Evolutionary conservation across 139 green algal species (phyloP), one percentile per base, ranked within the genome.

Genomic region (Coelastrella sp.): DNA sequence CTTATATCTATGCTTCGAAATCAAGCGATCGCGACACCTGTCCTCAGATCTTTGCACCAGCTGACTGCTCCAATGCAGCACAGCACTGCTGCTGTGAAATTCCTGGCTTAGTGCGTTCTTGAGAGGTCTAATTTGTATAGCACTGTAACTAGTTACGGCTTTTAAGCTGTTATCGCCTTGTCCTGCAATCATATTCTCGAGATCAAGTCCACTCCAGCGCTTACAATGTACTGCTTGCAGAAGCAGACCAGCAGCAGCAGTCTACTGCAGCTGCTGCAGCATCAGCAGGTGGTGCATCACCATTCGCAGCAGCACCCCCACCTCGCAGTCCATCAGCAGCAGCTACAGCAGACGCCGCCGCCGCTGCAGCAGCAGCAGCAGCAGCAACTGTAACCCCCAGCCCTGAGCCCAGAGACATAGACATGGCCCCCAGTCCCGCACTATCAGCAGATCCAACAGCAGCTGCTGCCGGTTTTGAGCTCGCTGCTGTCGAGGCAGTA

Each of bases 221-320:
- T 47, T 47, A 47, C 32, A 47, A 47, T 47, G 32, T 47, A 47
- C 32, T 47, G 32, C 32, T 32, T 66, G 79, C 79, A 73, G 57
- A 20, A 57, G 58, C 58, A 85, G 56, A 14, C 64, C 57, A 66
- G 19, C 17, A 73, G 79, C 58, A 73, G 59, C 79, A 14, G 59
- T 19, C 58, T 5, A 4, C 78, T 32, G 5, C 23, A 73, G 57
- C 79, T 57, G 17, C 20, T 57, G 6, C 7, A 47, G 11, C 82
- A 77, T 23, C 32, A 79, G 65, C 82, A 87, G 64, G 65, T 73
- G 32, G 32, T 17, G 65, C 32, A 32, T 78, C 82, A 32, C 82
- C 82, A 6, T 78, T 79, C 65, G 82, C 82, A 78, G 81, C 81
- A 75, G 65, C 82, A 23, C 80, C 22, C 4, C 60, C 80, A n/a